Base-by-base conservation (phyloP, 2,329 filamentous ascomycete species). In the Claviceps arundinis region DNA sequence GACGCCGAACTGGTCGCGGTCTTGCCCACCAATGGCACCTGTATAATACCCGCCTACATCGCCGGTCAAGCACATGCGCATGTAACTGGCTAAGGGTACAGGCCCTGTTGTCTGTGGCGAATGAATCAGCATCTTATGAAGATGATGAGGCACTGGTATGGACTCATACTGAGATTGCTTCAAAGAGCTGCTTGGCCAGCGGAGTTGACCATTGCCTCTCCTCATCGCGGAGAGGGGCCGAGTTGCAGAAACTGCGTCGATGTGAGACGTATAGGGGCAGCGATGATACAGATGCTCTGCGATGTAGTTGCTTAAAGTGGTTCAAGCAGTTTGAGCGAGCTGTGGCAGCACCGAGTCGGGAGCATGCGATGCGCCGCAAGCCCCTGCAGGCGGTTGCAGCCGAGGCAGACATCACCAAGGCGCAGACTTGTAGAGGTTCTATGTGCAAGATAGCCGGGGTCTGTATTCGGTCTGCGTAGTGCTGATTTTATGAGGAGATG, bases 21-120 rank as follows among this genome's bases (percentile, higher is more conserved):
- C 82, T 54, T 80, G 70, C 8, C 77, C 30, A 4, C 30, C 76
- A 44, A 84, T 76, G 24, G 82, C 80, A 5, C 84, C 80, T 0
- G 89, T 97, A 70, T 98, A 98, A 72, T 98, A 98, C 51, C 93
- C 93, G 54, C 89, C 89, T 41, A 89, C 71, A 55, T 93, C 87
- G 11, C 87, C 87, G 1, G 93, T 98, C 57, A 98, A 80, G 66
- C 91, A 96, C 84, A 97, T 95, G 65, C 93, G 90, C 93, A 98
- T 98, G 68, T 90, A 98, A 50, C 89, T 85, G 5, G 93, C 90
- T 55, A 98, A 79, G 1, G 93, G 88, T 30, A 97, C 82, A 4
- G 93, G 91, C 0, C 93, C 93, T 11, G 93, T 97, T 42, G 85
- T 69, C 71, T 74, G 43, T 41, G 13, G n/a, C 8, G 26, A 16